A percentile compares a stretch with the other conserved stretches of the same genome.
These are phyloP conservation scores for Millerozyma acaciae DNA, from an alignment of 805 yeast genomes.

Conservation along the genomic window DNA sequence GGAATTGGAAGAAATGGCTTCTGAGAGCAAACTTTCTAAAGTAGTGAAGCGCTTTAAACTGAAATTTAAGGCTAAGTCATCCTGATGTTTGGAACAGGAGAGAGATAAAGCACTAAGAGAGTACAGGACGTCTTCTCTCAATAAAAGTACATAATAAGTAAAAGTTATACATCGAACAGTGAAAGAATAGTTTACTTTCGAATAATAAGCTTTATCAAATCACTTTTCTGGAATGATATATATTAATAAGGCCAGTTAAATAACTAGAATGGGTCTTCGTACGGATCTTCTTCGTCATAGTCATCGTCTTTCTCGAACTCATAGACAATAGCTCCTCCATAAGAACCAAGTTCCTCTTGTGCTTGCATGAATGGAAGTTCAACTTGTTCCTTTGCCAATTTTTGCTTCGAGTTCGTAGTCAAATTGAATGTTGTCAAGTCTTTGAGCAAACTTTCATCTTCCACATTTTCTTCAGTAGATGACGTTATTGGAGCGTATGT, in stretches of 20 bases:
- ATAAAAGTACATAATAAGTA: too few species aligned
- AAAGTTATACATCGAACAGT: too few species aligned
- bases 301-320: constrained; percentile 96
- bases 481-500: constrained; percentile 26
- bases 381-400: constrained; percentile 74
- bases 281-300: constrained; percentile 97
- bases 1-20: constrained; percentile 35
- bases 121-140: too few species aligned
- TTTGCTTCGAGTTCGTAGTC: constrained; percentile 70
- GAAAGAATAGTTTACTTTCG: background rate
- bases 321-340: constrained; percentile 92
- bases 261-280: constrained; percentile 85
- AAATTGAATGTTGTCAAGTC: constrained; percentile 86
- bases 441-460: constrained; percentile 50
- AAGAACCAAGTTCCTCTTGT: constrained; percentile 54
- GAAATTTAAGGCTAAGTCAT: constrained; percentile 1
- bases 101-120: too few species aligned
- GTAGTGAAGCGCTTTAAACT: constrained; percentile 1
- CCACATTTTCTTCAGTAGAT: constrained; percentile 17
- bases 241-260: background rate
- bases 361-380: constrained; percentile 91
- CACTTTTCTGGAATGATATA: background rate
- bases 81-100: too few species aligned
- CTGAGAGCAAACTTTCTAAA: constrained; percentile 13
- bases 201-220: background rate